Conservation (phyloP, 768 basidiomycete genomes). For the Mycena crocata region DNA sequence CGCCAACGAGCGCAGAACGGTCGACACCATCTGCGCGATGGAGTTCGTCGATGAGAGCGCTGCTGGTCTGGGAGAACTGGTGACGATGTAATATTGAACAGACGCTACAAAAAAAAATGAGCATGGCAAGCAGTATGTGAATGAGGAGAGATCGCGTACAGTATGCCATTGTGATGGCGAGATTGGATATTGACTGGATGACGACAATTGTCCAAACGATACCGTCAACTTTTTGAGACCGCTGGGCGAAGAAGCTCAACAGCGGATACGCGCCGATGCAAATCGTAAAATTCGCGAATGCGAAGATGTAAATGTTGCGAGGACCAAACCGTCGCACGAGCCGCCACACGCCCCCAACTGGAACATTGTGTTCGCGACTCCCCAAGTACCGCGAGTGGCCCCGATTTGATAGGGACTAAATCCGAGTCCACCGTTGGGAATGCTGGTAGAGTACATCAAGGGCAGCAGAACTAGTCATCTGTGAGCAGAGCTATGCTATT, state of each 20-base stretch:
- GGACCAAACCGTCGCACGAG: constrained; percentile 58
- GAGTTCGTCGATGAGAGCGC: constrained; percentile 67
- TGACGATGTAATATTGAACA: constrained; percentile 59
- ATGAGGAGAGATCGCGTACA: not conserved
- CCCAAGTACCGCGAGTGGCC: constrained; percentile 57
- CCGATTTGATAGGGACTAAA: constrained; percentile 63
- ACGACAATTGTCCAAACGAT: constrained; percentile 30
- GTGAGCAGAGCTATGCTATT: not conserved
- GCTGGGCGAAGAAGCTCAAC: constrained; percentile 30
- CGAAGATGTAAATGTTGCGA: constrained; percentile 53
- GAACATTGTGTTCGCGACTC: constrained; percentile 58
- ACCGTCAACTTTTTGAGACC: constrained; percentile 26
- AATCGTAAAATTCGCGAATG: constrained; percentile 33
- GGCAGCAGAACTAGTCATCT: constrained; percentile 30
- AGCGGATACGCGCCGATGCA: constrained; percentile 32
- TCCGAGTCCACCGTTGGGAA: constrained; percentile 63
- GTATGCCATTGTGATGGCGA: constrained; percentile 24
- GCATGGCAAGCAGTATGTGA: not conserved
- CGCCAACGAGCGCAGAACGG: constrained; percentile 61
- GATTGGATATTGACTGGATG: constrained; percentile 29
- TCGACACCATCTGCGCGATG: constrained; percentile 64
- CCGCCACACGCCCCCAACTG: constrained; percentile 59
- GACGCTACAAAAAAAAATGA: constrained; percentile 40
- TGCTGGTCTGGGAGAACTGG: constrained; percentile 51
- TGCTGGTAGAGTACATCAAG: constrained; percentile 57